Evolutionary conservation across 257 asterid species (phyloP), one percentile per base, ranked within the genome.

Genomic region (Capsicum pubescens): DNA sequence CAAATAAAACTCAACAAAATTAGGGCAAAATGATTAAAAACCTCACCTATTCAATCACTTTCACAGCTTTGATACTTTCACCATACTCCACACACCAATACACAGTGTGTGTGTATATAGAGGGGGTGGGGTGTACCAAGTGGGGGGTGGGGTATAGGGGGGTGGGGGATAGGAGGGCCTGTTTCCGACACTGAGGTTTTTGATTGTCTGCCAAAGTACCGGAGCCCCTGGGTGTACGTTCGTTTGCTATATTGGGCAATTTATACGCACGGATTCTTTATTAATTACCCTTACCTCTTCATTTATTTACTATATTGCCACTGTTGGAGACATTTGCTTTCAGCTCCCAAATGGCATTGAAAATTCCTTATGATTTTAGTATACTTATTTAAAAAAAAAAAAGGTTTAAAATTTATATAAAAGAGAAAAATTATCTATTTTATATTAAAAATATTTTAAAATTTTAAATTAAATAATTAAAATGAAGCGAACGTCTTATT

Each of bases 151-250:
- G 82, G 82, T 26, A 26, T 1, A 26, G 1, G 32, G 32, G 39
- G 87, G 84, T 79, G 0, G 46, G 46, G 17, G 42, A 26, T 52
- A 12, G 7, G 50, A 50, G 42, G 44, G 84, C 67, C 83, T 67
- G 66, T 82, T 85, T 72, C 87, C 87, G 87, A 89, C 87, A 85
- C 87, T 64, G 85, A 42, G 71, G 79, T 70, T 58, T 58, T 39
- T 85, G 83, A 60, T 61, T 61, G 82, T 64, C 84, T 86, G 50
- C 90, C 89, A 77, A 79, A 71, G 79, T 85, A 79, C 86, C 88
- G 86, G 91, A 85, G 91, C 89, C 91, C 92, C 91, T 86, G 72
- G 85, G 76, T 83, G 84, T 85, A 84, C 89, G 87, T 87, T 89
- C 64, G 72, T 79, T 86, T 82, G 85, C 86, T 82, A 85, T 71